Base-by-base conservation (phyloP, 495 filamentous ascomycete genomes). In the Pyrenula massariospora region DNA sequence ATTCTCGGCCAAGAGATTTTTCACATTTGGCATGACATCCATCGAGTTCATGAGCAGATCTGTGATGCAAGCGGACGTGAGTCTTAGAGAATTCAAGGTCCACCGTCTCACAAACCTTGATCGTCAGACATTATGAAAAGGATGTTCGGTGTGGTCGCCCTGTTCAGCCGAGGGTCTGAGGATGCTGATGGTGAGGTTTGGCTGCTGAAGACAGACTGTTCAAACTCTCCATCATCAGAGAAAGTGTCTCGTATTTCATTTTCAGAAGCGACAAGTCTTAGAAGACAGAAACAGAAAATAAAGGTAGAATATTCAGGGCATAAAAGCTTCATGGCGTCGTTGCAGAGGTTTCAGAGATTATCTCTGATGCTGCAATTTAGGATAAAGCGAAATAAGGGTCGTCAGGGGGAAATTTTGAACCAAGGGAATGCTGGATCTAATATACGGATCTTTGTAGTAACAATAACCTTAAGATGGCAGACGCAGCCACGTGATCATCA, bases 51-150 rank as follows among this genome's bases (percentile, higher is more conserved):
- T 67, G 60, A 81, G 75, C 22, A 81, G 5, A 42, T 42, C 31
- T 42, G 15, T 15, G 15, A 8, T 42, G 31, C 31, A n/a, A n/a
- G n/a, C n/a, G n/a, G 31, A 42, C 31, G 31, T 42, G 5, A 42
- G 15, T 42, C 5, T 42, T 5, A 42, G 5, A 42, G 15, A 42
- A 42, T 42, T 42, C 31, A 42, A 42, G 31, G 15, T 5, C 15
- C 31, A 42, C 5, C 8, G 31, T 15, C 5, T 42, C 5, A 42
- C 15, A 42, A 42, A 56, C 85, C 84, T 56, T 86, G 84, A 61
- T 86, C 82, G 56, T 86, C 84, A 0, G 82, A 84, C 23, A 87
- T 68, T 50, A 86, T 71, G 57, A 87, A 84, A 21, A 87, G 68
- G 55, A 85, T 75, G 58, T 85, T 85, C 2, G 80, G 79, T 8